Evolutionary conservation across 2,329 filamentous ascomycete species (phyloP).

Genomic region (Trichoderma breve): DNA sequence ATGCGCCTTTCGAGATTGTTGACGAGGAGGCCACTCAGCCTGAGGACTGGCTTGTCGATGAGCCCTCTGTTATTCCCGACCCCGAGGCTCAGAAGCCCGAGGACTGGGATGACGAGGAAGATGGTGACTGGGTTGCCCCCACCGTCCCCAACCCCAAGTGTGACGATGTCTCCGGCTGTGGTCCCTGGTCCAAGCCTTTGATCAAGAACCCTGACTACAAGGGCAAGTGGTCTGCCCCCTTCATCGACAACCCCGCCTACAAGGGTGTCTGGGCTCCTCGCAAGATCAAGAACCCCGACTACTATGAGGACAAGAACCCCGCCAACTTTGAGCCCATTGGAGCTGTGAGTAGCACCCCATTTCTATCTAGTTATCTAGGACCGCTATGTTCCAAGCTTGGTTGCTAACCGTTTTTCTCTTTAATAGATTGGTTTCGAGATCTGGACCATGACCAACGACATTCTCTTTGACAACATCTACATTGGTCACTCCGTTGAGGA

Average conservation of each 20-base stretch:
- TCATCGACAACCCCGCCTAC: slow-evolving; percentile 96
- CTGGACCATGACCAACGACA: slow-evolving; percentile 99
- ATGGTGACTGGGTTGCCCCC: slow-evolving; percentile 93
- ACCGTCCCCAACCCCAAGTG: slow-evolving; percentile 96
- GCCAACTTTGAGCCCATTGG: slow-evolving; percentile 98
- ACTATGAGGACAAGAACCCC: slow-evolving; percentile 95
- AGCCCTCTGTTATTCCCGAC: slow-evolving; percentile 79
- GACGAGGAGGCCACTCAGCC: slow-evolving; percentile 90
- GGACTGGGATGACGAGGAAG: slow-evolving; percentile 99
- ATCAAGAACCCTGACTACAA: slow-evolving; percentile 96
- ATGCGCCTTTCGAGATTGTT: slow-evolving; percentile 92
- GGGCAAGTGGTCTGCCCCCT: slow-evolving; percentile 94
- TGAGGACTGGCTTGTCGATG: slow-evolving; percentile 93
- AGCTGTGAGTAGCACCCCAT: slow-evolving; percentile 63
- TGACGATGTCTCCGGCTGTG: slow-evolving; percentile 87
- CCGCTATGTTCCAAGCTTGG: neutral
- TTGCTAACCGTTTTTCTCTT: neutral
- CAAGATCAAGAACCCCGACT: slow-evolving; percentile 96
- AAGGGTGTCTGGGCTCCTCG: slow-evolving; percentile 92
- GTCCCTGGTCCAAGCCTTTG: slow-evolving; percentile 86
- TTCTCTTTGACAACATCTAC: slow-evolving; percentile 99
- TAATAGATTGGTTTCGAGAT: slow-evolving; percentile 91
- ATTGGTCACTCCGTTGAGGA: slow-evolving; percentile 96
- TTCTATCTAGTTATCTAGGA: neutral
- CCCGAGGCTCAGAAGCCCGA: slow-evolving; percentile 96